Evolutionary conservation across 805 yeast species (phyloP).

Genomic region (Cyberlindnera mycetangii): DNA sequence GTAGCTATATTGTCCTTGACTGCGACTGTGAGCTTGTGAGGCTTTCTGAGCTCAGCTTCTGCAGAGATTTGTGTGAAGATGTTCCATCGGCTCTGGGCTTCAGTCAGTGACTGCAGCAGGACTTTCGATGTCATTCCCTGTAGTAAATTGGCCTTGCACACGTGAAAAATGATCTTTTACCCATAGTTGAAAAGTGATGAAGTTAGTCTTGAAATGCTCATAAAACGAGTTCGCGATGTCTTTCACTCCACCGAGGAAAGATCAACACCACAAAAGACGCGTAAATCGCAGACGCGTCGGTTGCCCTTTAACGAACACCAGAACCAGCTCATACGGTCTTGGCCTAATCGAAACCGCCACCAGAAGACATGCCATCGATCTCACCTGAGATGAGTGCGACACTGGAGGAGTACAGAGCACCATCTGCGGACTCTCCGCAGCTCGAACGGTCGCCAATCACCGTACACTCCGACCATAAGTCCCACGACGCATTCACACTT

Average conservation of each 20-base stretch:
- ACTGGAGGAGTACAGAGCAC: conserved; percentile 8
- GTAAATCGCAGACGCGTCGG: background rate
- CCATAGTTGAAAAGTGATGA: background rate
- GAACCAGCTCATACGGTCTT: background rate
- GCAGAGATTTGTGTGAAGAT: conserved; percentile 39
- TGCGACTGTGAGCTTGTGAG: conserved; percentile 30
- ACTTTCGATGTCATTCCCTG: background rate
- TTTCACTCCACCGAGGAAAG: background rate
- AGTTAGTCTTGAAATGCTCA: background rate
- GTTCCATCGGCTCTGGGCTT: conserved; percentile 26
- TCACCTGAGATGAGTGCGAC: conserved; percentile 6
- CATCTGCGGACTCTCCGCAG: background rate
- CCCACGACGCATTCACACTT: conserved; percentile 8
- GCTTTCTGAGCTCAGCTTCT: background rate
- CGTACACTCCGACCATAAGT: conserved; percentile 12
- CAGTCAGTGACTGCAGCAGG: background rate
- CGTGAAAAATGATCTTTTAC: too few species aligned
- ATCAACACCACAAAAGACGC: background rate
- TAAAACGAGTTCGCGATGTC: background rate
- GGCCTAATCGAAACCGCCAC: too few species aligned
- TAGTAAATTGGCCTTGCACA: too few species aligned
- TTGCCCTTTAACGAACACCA: background rate
- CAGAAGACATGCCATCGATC: conserved; percentile 11
- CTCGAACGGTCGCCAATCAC: conserved; percentile 2
- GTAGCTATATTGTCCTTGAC: conserved; percentile 85